Evolutionary conservation across 2,329 filamentous ascomycete genomes (phyloP), one percentile per base, ranked within the genome.

Genomic region (Clonostachys sp.): DNA sequence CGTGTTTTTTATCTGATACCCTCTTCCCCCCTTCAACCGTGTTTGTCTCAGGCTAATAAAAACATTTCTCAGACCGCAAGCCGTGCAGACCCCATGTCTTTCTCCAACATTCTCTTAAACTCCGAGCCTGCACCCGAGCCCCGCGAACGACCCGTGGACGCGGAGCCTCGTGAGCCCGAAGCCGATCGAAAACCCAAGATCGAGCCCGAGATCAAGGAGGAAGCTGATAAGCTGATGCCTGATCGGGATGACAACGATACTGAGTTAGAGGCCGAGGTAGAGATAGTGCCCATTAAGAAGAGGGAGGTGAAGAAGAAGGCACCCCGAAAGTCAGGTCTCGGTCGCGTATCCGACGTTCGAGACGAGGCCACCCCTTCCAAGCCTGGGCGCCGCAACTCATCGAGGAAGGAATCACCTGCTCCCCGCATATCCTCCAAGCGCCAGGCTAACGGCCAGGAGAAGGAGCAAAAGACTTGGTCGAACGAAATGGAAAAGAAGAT

Each of bases 81-180:
- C 55, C 84, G 91, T 63, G 77, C 85, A 39, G 88, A 95, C 63
- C 87, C 91, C 46, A 96, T 96, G 91, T 94, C 91, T 6, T 94
- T 97, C 61, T 94, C 90, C 55, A 96, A 91, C 63, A 95, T 97
- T 50, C 84, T 97, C 41, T 92, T 90, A 5, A 91, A 82, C 55
- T 78, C 87, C 47, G 85, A 90, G 48, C 83, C 87, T 46, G 75
- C 81, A 38, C 72, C 75, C 3, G 75, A 75, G 51, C 74, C 78
- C 8, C 77, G 71, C 54, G 62, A 39, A n/a, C 36, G 36, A 39
- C 59, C 58, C 34, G 58, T 61, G 24, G 24, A 30, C 8, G 24
- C 3, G 24, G 24, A 30, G 24, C 59, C 63, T n/a, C 54, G 47
- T 30, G 50, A 53, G 34, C 45, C 50, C 16, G 54, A 56, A 24